Base-by-base conservation (phyloP, 192 early-diverging fungal species). In the Coemansia sp. region DNA sequence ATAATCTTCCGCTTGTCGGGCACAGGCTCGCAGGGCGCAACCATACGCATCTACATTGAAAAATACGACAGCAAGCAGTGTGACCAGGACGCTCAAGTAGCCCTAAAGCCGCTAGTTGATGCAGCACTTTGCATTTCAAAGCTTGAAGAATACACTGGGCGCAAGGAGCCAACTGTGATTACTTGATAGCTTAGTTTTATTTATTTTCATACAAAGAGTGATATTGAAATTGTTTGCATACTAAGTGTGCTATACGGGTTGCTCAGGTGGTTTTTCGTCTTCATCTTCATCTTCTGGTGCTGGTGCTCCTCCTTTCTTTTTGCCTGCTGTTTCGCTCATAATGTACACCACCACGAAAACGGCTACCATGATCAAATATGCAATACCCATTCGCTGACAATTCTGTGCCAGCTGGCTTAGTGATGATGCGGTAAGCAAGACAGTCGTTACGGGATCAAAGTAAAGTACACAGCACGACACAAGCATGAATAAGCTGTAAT, bases 11-110 rank as follows among this genome's bases (percentile, higher is more conserved):
- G 97, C 28, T 76, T 97, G 33, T 92, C 89, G 29, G 97, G 97
- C 18, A 99, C 97, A 10, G 97, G 97, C 13, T 92, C 89, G 5
- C 91, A 95, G 58, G 97, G 97, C 23, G 97, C 97, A 0, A 99
- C 97, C 53, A 85, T 99, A 29, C 90, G 97, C 64, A 82, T 99
- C 30, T 99, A 99, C 68, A 93, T 97, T 42, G 97, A 99, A 71
- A 92, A 95, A 78, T 79, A 61, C 35, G 85, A 90, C 58, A 51
- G 72, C 6, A 52, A 66, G 21, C 82, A 92, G 57, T 90, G 86
- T 76, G 77, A 79, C 35, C 59, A 71, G 30, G 90, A 93, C 20
- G 89, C 92, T 8, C 93, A 95, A 72, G 79, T 78, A n/a, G 95
- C 94, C 5, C 88, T 99, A 29, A 86, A 92, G 73, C 91, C 90